Conservation (phyloP, 495 filamentous ascomycete genomes). For the Neurospora cerealis region DNA sequence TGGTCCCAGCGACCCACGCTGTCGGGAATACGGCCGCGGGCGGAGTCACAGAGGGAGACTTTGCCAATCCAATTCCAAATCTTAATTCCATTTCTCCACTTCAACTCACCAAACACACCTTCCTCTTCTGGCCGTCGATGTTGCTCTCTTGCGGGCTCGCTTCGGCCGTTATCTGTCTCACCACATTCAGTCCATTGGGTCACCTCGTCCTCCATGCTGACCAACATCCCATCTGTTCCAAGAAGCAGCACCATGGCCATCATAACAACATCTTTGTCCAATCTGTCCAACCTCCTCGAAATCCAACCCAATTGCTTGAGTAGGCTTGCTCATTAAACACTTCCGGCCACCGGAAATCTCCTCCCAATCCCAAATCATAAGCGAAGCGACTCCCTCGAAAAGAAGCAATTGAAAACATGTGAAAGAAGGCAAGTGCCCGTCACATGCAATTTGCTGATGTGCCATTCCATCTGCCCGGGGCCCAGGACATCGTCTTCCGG, state of each 20-base stretch:
- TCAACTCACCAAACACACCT: not conserved
- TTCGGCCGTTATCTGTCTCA: not conserved
- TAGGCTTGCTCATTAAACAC: not conserved
- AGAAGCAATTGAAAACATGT: not conserved
- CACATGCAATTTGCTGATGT: not conserved
- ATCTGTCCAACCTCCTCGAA: not conserved
- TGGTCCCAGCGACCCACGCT: not conserved
- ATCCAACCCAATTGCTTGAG: not conserved
- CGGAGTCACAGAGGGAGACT: not conserved
- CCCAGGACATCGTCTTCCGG: not conserved
- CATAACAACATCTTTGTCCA: not conserved
- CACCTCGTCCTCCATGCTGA: not conserved
- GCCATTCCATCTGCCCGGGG: not conserved
- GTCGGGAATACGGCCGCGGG: not conserved
- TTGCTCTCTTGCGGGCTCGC: not conserved
- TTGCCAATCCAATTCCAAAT: not conserved
- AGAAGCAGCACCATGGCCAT: not conserved
- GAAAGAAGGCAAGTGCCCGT: not conserved
- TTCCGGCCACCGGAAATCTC: not conserved
- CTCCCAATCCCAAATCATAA: not conserved
- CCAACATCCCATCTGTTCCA: not conserved
- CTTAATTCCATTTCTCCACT: not conserved
- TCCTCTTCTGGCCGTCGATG: not conserved
- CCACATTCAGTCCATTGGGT: not conserved
- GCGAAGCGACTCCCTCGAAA: not conserved